Conservation (phyloP, 441 rosid genomes). For the Capsella rubella region DNA sequence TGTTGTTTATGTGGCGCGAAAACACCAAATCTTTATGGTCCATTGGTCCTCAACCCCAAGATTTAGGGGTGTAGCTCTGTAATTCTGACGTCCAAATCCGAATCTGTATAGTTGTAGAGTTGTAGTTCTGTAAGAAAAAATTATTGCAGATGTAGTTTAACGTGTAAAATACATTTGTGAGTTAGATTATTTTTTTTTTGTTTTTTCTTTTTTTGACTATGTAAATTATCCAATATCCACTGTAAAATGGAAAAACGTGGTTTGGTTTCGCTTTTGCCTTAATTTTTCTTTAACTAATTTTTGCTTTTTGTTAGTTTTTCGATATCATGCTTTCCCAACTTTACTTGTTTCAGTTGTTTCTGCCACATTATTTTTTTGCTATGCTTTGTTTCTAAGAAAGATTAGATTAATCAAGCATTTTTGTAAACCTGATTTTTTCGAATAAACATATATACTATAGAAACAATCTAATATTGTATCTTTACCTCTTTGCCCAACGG, state of each 20-base stretch:
- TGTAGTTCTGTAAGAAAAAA: background rate
- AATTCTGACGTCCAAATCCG: too few species aligned
- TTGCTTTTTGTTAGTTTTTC: background rate
- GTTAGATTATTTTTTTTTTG: background rate
- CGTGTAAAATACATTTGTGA: background rate
- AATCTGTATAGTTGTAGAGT: background rate
- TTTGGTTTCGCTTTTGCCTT: background rate
- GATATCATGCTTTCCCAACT: background rate
- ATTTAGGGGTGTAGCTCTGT: too few species aligned
- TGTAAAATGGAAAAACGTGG: background rate
- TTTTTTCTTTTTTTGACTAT: background rate
- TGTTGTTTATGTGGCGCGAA: slow-evolving; percentile 27
- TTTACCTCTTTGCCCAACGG: background rate
- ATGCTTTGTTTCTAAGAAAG: background rate
- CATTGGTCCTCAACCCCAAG: too few species aligned
- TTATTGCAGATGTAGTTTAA: background rate
- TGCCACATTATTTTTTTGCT: background rate
- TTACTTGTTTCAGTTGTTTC: background rate
- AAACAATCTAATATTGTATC: too few species aligned
- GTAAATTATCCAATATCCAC: slow-evolving; percentile 16
- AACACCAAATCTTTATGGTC: background rate
- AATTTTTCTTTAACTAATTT: slow-evolving; percentile 29
- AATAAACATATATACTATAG: background rate
- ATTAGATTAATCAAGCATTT: background rate
- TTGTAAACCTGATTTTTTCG: background rate